phyloP scores from a whole-genome alignment of 768 basidiomycete genomes.

The Panaeolus cyanescens region DNA sequence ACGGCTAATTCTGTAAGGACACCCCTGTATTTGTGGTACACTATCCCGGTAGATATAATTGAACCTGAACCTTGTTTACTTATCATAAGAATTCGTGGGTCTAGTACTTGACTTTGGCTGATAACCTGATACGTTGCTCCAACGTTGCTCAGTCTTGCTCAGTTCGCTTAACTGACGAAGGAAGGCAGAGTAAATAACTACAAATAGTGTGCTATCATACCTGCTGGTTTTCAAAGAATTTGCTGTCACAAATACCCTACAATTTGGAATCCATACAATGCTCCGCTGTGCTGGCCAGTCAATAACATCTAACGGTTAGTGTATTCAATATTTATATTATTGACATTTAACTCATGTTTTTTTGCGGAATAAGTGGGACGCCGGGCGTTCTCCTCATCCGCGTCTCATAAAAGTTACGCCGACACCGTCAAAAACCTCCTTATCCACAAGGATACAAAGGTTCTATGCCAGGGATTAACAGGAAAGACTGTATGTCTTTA shows the following conservation, averaged over 20 bases:
- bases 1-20: neutral
- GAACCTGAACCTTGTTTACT: neutral
- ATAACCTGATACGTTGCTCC: too few relatives aligned
- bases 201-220: neutral
- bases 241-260: slow-evolving; percentile 13
- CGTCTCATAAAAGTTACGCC: slow-evolving; percentile 75
- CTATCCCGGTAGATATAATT: neutral
- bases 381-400: slow-evolving; percentile 82
- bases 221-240: neutral
- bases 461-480: slow-evolving; percentile 89
- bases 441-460: slow-evolving; percentile 93
- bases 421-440: slow-evolving; percentile 90
- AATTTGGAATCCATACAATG: slow-evolving; percentile 39
- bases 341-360: neutral
- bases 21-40: slow-evolving; percentile 5
- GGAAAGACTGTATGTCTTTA: slow-evolving; percentile 82
- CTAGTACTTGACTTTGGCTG: too few relatives aligned
- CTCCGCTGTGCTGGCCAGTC: slow-evolving; percentile 64
- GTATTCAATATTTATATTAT: neutral
- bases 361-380: slow-evolving; percentile 50
- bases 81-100: too few relatives aligned
- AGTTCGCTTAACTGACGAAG: neutral
- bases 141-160: too few relatives aligned
- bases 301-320: slow-evolving; percentile 26
- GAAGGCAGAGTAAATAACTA: neutral